These are phyloP conservation scores for Suillus subaureus DNA, from an alignment of 768 basidiomycete genomes.

Conservation along the genomic window DNA sequence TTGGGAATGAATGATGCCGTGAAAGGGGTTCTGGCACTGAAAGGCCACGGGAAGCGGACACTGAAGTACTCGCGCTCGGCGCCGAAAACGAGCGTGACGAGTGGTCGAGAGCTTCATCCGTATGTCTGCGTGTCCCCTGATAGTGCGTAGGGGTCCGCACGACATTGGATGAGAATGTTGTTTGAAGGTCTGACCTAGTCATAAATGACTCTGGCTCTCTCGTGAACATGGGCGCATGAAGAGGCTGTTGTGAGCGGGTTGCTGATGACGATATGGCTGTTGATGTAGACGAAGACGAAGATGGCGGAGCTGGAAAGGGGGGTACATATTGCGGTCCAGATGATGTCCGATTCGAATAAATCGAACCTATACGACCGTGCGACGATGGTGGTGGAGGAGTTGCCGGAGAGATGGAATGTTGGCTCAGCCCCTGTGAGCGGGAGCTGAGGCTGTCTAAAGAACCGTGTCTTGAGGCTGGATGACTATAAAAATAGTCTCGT, in stretches of 20 bases:
- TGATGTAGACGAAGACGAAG: constrained; percentile 18
- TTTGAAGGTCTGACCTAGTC: constrained; percentile 51
- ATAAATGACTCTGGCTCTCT: constrained; percentile 50
- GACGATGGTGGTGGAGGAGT: constrained; percentile 6
- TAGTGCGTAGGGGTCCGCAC: constrained; percentile 72
- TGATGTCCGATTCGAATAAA: constrained; percentile 29
- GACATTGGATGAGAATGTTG: constrained; percentile 71
- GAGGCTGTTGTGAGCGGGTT: constrained; percentile 15
- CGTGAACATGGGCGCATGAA: constrained; percentile 14
- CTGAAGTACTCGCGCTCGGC: constrained; percentile 11
- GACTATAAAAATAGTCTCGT: constrained; percentile 28
- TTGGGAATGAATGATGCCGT: constrained; percentile 31
- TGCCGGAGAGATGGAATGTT: constrained; percentile 1
- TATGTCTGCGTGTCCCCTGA: constrained; percentile 26
- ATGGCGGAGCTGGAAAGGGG: constrained; percentile 30
- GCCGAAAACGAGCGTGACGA: constrained; percentile 28
- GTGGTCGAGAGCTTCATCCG: constrained; percentile 22
- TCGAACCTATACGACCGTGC: constrained; percentile 10
- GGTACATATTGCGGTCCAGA: constrained; percentile 21
- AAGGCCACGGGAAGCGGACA: constrained; percentile 21
- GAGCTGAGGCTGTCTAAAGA: constrained; percentile 6
- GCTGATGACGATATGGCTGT: constrained; percentile 14
- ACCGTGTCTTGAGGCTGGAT: constrained; percentile 12
- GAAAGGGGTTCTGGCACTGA: constrained; percentile 23
- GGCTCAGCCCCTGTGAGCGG: constrained; percentile 3